Evolutionary conservation across 2,329 filamentous ascomycete genomes (phyloP), one percentile per base, ranked within the genome.

Genomic region (Cytospora paraplurivora): DNA sequence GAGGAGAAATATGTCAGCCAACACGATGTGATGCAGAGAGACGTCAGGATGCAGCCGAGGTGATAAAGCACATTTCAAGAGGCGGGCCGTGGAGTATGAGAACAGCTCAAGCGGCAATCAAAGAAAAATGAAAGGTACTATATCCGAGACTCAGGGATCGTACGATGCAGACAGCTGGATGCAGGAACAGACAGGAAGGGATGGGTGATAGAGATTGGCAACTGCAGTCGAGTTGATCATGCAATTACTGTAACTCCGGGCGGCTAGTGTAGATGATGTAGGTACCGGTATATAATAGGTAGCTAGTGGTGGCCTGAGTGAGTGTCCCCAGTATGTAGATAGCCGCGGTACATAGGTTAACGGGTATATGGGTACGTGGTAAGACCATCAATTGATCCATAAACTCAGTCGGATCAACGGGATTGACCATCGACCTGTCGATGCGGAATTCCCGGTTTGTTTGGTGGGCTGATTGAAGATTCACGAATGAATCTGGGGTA

Each of bases 1-100:
- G 66, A 66, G 66, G 59, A 61, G 19, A 55, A 38, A 62, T 64
- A 62, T 68, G 69, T 68, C 54, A 69, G 62, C 64, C 56, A 27
- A 27, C 27, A 57, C 66, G 59, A 60, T 65, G 56, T 54, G 55
- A 37, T 47, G 4, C 17, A 47, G 12, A 47, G 12, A 10, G n/a
- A 3, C 27, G 59, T 61, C 53, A 55, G 38, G 27, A 55, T 17
- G 58, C 58, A 37, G 55, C 37, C 37, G 58, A 49, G 32, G 34
- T 61, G 15, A 8, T 11, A 11, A 12, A 61, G 15, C 33, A 55
- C 59, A 55, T 61, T 61, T 38, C 49, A 61, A 44, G 38, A 55
- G 35, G 44, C 51, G 35, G n/a, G 15, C n/a, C 17, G 41, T 44
- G 41, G 41, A 15, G 41, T 44, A 19, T 15, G 21, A 33, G 27